These are phyloP conservation scores for Haematococcus lacustris DNA, from an alignment of 139 green algal species.

Conservation along the genomic window DNA sequence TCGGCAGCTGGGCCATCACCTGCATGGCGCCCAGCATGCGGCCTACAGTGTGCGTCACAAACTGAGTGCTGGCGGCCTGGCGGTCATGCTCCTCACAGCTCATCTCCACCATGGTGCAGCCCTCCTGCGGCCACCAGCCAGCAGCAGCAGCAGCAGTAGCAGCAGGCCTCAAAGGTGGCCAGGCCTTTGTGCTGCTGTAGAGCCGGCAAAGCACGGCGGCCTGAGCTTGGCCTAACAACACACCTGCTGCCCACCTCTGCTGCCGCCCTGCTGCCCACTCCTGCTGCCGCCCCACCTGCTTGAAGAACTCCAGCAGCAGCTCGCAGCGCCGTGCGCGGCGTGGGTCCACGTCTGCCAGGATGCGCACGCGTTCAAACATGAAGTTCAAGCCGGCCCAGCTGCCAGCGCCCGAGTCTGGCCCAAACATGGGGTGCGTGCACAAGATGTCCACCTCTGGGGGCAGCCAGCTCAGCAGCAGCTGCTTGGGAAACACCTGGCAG, in stretches of 20 bases:
- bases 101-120: slow-evolving; percentile 97
- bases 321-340: slow-evolving; percentile 32
- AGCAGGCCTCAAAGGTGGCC: no score
- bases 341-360: slow-evolving; percentile 8
- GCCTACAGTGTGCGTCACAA: slow-evolving; percentile 96
- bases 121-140: no score
- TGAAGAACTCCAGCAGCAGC: slow-evolving; percentile 51
- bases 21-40: slow-evolving; percentile 40
- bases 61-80: slow-evolving; percentile 88
- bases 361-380: slow-evolving; percentile 85
- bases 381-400: slow-evolving; percentile 78
- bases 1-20: no score
- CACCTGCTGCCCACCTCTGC: no score
- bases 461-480: slow-evolving; percentile 70
- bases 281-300: no score
- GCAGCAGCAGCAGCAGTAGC: no score
- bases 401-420: slow-evolving; percentile 84
- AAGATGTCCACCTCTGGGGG: slow-evolving; percentile 89
- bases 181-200: no score
- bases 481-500: slow-evolving; percentile 85
- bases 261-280: no score
- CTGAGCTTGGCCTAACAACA: no score
- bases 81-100: slow-evolving; percentile 95
- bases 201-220: no score
- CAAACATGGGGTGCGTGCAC: slow-evolving; percentile 99